Conservation (phyloP, 805 yeast species). For the Spencermartinsiella europaea region DNA sequence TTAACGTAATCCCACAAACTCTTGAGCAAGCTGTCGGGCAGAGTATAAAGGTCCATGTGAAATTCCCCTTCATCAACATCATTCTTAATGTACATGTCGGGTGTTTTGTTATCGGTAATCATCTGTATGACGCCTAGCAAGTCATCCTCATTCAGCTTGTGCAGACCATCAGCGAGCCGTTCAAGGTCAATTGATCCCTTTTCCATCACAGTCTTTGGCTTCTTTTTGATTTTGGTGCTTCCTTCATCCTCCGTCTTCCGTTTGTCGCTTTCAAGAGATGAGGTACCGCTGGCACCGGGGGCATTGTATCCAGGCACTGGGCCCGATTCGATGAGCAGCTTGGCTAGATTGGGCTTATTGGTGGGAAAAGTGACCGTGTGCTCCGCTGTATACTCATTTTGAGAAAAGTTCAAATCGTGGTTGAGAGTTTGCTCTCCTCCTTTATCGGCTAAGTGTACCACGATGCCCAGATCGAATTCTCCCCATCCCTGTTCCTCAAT, state of each 20-base stretch:
- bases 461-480: conserved; percentile 84
- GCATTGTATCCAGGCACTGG: conserved; percentile 55
- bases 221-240: conserved; percentile 22
- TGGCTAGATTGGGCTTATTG: conserved; percentile 64
- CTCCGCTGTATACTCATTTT: conserved; percentile 71
- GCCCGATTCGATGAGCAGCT: conserved; percentile 74
- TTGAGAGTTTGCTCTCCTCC: conserved; percentile 81
- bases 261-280: conserved; percentile 26
- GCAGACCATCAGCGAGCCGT: conserved; percentile 81
- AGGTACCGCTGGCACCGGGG: conserved; percentile 22
- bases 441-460: conserved; percentile 71
- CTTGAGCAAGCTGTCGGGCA: conserved; percentile 85
- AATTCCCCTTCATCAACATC: conserved; percentile 97
- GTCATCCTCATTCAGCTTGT: conserved; percentile 87
- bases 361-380: conserved; percentile 74
- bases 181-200: conserved; percentile 77
- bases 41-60: conserved; percentile 88
- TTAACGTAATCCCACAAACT: conserved; percentile 93
- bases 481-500: conserved; percentile 98
- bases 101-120: conserved; percentile 93
- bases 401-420: conserved; percentile 84
- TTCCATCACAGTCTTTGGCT: conserved; percentile 37
- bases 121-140: conserved; percentile 91
- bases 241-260: conserved; percentile 34
- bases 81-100: conserved; percentile 92